A percentile compares a stretch with the other conserved stretches of the same genome.
phyloP scores from a whole-genome alignment of 139 green algal species.

The Chlorella sp. region DNA sequence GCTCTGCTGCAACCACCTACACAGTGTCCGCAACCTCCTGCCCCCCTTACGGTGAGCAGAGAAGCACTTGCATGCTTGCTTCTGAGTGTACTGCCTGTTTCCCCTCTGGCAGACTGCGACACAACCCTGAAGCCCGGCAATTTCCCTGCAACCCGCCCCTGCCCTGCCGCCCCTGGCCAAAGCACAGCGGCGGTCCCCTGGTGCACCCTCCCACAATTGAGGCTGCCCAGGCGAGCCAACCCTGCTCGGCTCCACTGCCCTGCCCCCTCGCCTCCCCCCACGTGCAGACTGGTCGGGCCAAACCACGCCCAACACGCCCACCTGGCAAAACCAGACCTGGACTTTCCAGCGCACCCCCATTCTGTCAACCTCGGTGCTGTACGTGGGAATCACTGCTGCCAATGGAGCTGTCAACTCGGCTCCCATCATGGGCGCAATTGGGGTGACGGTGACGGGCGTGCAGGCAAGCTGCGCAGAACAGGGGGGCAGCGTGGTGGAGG shows the following conservation, averaged over 20 bases:
- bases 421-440: not conserved
- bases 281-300: not conserved
- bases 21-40: not conserved
- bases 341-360: not conserved
- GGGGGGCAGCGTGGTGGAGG: too few relatives aligned
- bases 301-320: not conserved
- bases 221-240: too few relatives aligned
- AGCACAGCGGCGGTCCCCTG: too few relatives aligned
- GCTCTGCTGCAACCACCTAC: not conserved
- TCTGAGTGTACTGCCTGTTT: too few relatives aligned
- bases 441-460: not conserved
- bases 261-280: too few relatives aligned
- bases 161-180: not conserved
- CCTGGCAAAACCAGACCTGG: not conserved
- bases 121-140: too few relatives aligned
- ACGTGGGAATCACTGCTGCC: not conserved
- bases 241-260: too few relatives aligned
- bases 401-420: not conserved
- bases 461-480: too few relatives aligned
- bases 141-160: not conserved
- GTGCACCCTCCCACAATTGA: not conserved
- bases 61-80: too few relatives aligned
- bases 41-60: not conserved
- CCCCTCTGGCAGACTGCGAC: too few relatives aligned
- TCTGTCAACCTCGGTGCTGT: not conserved